Percentiles rank a stretch among this genome's conserved stretches.
These are phyloP conservation scores for Adansonia gregorii DNA, from an alignment of 441 rosid genomes.

Conservation along the genomic window DNA sequence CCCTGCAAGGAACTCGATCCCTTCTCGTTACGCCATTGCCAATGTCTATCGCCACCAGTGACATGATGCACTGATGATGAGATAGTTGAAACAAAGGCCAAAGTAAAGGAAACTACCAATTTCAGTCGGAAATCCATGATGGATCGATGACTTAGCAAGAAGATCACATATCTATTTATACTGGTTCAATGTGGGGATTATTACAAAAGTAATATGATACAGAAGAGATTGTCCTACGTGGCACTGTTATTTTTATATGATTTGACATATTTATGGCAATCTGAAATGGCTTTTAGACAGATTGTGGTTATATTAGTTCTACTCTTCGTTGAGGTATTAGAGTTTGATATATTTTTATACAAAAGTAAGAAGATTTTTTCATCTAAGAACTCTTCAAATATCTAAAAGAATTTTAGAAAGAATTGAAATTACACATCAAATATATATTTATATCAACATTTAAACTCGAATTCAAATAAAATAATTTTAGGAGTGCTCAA, in stretches of 20 bases:
- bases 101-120: conserved; percentile 25
- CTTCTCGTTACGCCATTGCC: conserved; percentile 28
- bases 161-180: conserved; percentile 54
- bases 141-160: conserved; percentile 34
- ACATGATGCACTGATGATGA: conserved; percentile 27
- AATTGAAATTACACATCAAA: too few relatives aligned
- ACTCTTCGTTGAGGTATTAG: too few relatives aligned
- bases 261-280: conserved; percentile 29
- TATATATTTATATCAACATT: too few relatives aligned
- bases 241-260: conserved; percentile 24
- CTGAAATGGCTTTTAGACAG: conserved; percentile 40
- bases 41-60: conserved; percentile 41
- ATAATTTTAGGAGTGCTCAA: conserved; percentile 31
- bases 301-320: too few relatives aligned
- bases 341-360: too few relatives aligned
- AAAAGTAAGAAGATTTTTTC: too few relatives aligned
- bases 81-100: conserved; percentile 24
- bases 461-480: too few relatives aligned
- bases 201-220: not conserved
- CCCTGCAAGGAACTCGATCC: conserved; percentile 25
- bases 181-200: not conserved
- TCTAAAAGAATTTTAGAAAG: too few relatives aligned
- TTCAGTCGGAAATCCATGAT: conserved; percentile 27
- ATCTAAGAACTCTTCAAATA: too few relatives aligned
- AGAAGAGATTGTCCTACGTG: conserved; percentile 41